Evolutionary conservation across 192 early-diverging fungal genomes (phyloP), one percentile per base, ranked within the genome.

Genomic region (Hyaloraphidium curvatum): DNA sequence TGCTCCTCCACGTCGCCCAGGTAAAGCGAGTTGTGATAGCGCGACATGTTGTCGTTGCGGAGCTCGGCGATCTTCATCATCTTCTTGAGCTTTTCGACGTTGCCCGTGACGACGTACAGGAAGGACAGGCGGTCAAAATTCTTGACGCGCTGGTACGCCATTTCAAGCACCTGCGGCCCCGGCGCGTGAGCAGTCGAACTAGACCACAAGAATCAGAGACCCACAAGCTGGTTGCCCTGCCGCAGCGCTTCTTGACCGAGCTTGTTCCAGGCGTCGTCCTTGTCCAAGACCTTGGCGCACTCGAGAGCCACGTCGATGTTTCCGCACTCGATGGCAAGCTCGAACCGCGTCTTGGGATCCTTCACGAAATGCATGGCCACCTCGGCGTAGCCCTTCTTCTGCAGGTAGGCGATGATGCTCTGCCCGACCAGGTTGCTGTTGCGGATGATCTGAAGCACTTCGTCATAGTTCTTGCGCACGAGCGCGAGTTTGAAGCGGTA

Each of bases 321-420:
- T 28, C 90, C 94, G 55, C 94, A 98, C 60, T 94, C 89, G 28
- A 98, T 59, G 14, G 91, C 95, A 30, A 96, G 74, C 59, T 96
- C 95, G 62, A 95, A 96, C 1, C 95, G 79, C 13, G 95, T 91
- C 51, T 86, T 86, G 55, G 80, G 81, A 59, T 98, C 95, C 59
- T 91, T 83, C 52, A 98, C 91, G 81, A 98, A 98, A 64, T 96
- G 90, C 35, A 98, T 73, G 3, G 95, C 95, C 40, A 76, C 79
- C 69, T 98, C 95, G 0, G 95, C 89, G 63, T 96, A 96, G 0
- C 95, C 95, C 67, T 98, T 96, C 79, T 96, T 95, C 64, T 98
- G 91, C 55, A 98, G 65, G 65, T 98, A 98, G 0, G 91, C 89
- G 67, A 98, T 98, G 65, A 98, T 98, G 19, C 88, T 86, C 62